Conservation (phyloP, 495 filamentous ascomycete genomes). For the Xylaria venustula region DNA sequence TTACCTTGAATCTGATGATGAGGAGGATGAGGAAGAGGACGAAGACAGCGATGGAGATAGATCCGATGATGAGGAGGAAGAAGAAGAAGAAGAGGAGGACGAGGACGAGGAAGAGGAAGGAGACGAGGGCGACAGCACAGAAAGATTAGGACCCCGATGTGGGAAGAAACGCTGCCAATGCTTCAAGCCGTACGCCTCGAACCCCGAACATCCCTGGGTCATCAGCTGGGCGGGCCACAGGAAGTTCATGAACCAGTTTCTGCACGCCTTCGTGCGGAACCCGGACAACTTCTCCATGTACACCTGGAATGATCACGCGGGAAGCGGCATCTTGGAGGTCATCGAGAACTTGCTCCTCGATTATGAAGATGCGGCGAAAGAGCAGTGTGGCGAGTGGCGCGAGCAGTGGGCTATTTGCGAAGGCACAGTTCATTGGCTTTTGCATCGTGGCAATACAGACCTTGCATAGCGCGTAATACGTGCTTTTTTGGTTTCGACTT, state of each 20-base stretch:
- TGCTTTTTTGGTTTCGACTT: too few species aligned
- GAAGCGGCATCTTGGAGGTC: constrained; percentile 34
- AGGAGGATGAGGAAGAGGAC: background rate
- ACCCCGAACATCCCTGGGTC: constrained; percentile 42
- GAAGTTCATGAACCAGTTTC: constrained; percentile 22
- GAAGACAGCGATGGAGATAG: constrained; percentile 14
- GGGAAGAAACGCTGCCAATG: constrained; percentile 39
- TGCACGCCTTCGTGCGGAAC: constrained; percentile 22
- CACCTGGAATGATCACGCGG: constrained; percentile 36
- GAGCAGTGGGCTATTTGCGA: constrained; percentile 40
- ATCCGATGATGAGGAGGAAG: background rate
- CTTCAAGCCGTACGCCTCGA: constrained; percentile 31
- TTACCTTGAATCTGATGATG: constrained; percentile 17
- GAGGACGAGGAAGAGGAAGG: constrained; percentile 19
- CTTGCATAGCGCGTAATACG: too few species aligned
- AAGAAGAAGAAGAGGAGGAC: background rate
- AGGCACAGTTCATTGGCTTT: constrained; percentile 17
- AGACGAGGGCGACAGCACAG: background rate
- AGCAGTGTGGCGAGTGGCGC: constrained; percentile 22
- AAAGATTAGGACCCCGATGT: constrained; percentile 2
- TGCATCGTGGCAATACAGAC: too few species aligned
- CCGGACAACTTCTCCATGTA: constrained; percentile 39
- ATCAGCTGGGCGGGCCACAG: constrained; percentile 34
- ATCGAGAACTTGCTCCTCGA: constrained; percentile 39
- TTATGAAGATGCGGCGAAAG: constrained; percentile 25